Evolutionary conservation across 2,329 filamentous ascomycete species (phyloP).

Genomic region (Anthostomella pinea): DNA sequence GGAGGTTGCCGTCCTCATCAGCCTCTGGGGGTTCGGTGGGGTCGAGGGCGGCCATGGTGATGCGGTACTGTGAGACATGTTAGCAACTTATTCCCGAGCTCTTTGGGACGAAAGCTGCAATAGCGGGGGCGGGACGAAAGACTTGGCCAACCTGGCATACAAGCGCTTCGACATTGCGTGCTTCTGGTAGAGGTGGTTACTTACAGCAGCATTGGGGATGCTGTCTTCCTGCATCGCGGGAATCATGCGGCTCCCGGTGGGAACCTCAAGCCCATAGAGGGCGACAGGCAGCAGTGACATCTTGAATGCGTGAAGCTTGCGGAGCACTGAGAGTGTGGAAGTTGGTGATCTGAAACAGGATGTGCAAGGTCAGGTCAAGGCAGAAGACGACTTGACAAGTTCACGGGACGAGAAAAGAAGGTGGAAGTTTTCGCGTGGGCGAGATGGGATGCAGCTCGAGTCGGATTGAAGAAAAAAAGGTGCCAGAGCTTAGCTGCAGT

Average conservation of each 20-base stretch:
- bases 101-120: slow-evolving; percentile 1
- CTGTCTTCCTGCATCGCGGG: slow-evolving; percentile 65
- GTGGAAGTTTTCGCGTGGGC: neutral
- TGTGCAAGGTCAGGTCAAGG: slow-evolving; percentile 1
- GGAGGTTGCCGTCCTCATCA: slow-evolving; percentile 60
- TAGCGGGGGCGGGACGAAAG: too few species aligned
- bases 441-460: slow-evolving; percentile 14
- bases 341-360: slow-evolving; percentile 6
- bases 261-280: slow-evolving; percentile 90
- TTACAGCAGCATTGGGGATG: slow-evolving; percentile 74
- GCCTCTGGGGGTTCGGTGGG: slow-evolving; percentile 72
- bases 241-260: slow-evolving; percentile 77
- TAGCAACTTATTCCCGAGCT: slow-evolving; percentile 19
- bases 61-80: slow-evolving; percentile 68
- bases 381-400: slow-evolving; percentile 6
- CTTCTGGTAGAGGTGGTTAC: too few species aligned
- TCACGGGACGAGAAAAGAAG: slow-evolving; percentile 15
- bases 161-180: neutral
- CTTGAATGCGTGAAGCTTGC: slow-evolving; percentile 15
- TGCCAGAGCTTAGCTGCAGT: slow-evolving; percentile 11
- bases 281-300: slow-evolving; percentile 67
- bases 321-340: slow-evolving; percentile 8
- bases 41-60: slow-evolving; percentile 98
- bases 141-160: neutral
- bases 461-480: slow-evolving; percentile 15